Base-by-base conservation (phyloP, 352 stramenopile species). In the Globisporangium alternatum region DNA sequence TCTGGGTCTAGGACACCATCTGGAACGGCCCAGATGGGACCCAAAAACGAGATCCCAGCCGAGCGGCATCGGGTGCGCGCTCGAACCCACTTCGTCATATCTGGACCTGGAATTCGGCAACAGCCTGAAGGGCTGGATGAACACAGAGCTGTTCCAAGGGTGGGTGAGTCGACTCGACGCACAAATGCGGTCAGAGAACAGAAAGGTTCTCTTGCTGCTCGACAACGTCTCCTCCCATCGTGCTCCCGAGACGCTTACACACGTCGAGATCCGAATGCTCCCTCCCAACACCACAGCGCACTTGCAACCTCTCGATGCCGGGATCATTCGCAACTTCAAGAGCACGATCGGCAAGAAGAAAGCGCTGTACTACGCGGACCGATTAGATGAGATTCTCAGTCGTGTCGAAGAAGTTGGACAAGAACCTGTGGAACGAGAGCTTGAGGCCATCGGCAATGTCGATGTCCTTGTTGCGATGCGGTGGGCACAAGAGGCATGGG, bases 241-340 rank as follows among this genome's bases (percentile, higher is more conserved):
- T n/a, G 19, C 13, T n/a, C n/a, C 5, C 31, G 12, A 25, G 19
- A 31, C 28, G n/a, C 35, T 48, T 19, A 35, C 33, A 19, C 21
- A 60, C 35, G 35, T 49, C 19, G 6, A 28, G 3, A 19, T 60
- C 6, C 9, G 12, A 30, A 60, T 37, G 53, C 33, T 60, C n/a
- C 21, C n/a, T 17, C 53, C 35, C 39, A 47, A 47, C 53, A 47
- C 53, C 33, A 48, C 35, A 25, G 53, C 33, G 10, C 33, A 48
- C 21, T 30, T 62, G 5, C 56, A 62, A 53, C 31, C 80, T 86
- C 56, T 82, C 70, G 45, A 44, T 51, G 44, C 44, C 19, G 44
- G n/a, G 7, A 51, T 51, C 44, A 51, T 51, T 51, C 44, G 44
- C 44, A 30, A 30, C n/a, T 51, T 51, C 44, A 51, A 51, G 44